These are phyloP conservation scores for Pyrus hybrid DNA, from an alignment of 331 rosid genomes.

Conservation along the genomic window DNA sequence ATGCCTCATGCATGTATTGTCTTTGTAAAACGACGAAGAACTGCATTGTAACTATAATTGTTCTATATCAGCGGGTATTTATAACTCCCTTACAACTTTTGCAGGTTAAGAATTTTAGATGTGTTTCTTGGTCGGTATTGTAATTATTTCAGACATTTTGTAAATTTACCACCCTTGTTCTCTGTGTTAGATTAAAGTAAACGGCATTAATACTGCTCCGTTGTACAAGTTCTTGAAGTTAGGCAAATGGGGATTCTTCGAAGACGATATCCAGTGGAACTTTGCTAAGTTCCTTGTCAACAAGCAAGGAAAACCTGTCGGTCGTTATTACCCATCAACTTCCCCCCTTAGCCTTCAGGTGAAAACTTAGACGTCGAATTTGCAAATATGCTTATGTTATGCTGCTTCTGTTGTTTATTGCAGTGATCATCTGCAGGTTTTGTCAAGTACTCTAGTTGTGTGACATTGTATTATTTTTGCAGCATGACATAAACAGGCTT, in stretches of 20 bases:
- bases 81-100: neutral
- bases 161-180: neutral
- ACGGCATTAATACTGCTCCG: conserved; percentile 43
- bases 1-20: neutral
- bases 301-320: conserved; percentile 56
- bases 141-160: neutral
- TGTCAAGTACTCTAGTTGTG: neutral
- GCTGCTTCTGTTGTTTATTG: neutral
- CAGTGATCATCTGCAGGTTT: neutral
- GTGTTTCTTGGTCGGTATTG: neutral
- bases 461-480: conserved; percentile 16
- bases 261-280: conserved; percentile 73
- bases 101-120: neutral
- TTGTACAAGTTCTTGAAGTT: conserved; percentile 54
- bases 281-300: conserved; percentile 60
- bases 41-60: neutral
- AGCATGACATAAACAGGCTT: conserved; percentile 47
- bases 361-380: neutral
- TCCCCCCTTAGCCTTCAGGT: conserved; percentile 65
- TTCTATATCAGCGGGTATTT: neutral
- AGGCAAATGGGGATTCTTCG: conserved; percentile 60
- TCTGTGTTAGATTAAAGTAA: conserved; percentile 59
- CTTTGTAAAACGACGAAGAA: neutral
- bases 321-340: conserved; percentile 68
- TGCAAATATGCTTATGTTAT: neutral